Percentiles rank a stretch among this genome's conserved stretches.
Evolutionary conservation across 2,329 filamentous ascomycete species (phyloP).

Genomic region (Monilinia vaccinii-corymbosi): DNA sequence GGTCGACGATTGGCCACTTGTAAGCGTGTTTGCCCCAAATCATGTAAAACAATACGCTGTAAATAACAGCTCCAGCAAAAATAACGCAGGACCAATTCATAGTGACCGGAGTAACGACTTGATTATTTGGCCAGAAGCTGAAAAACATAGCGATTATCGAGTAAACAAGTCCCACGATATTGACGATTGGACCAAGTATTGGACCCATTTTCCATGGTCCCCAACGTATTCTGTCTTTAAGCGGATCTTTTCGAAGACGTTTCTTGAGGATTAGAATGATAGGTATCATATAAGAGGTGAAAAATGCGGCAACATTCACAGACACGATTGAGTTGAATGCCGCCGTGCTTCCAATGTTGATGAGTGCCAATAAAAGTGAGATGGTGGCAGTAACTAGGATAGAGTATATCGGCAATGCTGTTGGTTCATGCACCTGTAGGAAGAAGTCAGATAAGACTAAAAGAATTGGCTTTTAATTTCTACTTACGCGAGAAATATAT

Average conservation of each 20-base stretch:
- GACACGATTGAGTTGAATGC: conserved; percentile 39
- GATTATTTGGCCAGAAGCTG: conserved; percentile 7
- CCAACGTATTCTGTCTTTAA: conserved; percentile 10
- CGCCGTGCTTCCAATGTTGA: conserved; percentile 34
- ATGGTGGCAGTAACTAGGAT: conserved; percentile 29
- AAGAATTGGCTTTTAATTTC: background rate
- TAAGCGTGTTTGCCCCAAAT: conserved; percentile 32
- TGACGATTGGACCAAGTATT: conserved; percentile 11
- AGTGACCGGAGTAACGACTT: conserved; percentile 1
- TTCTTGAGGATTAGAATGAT: conserved; percentile 34
- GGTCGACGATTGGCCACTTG: conserved; percentile 34
- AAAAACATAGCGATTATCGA: conserved; percentile 10
- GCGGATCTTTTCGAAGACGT: conserved; percentile 26
- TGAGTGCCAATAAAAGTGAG: conserved; percentile 29
- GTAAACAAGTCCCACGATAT: conserved; percentile 3
- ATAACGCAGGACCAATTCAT: conserved; percentile 12
- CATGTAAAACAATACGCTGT: conserved; percentile 7
- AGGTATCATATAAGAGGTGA: conserved; percentile 35
- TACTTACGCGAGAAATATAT: conserved; percentile 30
- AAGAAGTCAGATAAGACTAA: background rate
- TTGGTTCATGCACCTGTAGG: conserved; percentile 17
- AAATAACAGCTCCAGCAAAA: conserved; percentile 4
- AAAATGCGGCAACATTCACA: conserved; percentile 35
- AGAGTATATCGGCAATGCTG: conserved; percentile 18
- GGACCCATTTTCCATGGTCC: conserved; percentile 10